A percentile compares a stretch with the other conserved stretches of the same genome.
Conservation (phyloP, 345 rosid species). For the Cardamine occulta region DNA sequence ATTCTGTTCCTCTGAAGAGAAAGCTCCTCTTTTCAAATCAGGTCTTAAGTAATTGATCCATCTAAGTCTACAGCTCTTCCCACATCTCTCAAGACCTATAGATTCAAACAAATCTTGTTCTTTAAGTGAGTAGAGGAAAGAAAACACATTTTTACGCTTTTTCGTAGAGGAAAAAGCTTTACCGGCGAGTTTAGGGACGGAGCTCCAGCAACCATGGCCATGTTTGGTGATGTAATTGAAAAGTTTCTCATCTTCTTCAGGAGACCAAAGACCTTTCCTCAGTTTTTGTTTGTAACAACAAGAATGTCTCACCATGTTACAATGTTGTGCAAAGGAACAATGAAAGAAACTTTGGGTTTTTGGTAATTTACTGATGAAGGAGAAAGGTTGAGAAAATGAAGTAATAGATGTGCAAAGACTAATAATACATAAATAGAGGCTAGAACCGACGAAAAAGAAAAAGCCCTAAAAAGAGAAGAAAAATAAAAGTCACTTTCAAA, state of each 20-base stretch:
- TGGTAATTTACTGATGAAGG: background rate
- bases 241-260: slow-evolving; percentile 85
- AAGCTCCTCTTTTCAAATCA: slow-evolving; percentile 77
- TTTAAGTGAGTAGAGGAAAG: background rate
- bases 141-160: background rate
- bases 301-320: slow-evolving; percentile 67
- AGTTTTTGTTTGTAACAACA: slow-evolving; percentile 73
- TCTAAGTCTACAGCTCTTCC: slow-evolving; percentile 82
- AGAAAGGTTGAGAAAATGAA: slow-evolving; percentile 51
- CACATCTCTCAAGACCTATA: slow-evolving; percentile 39
- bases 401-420: slow-evolving; percentile 36
- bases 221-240: slow-evolving; percentile 60
- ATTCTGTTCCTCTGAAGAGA: slow-evolving; percentile 60
- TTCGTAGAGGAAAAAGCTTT: background rate
- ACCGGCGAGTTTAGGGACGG: slow-evolving; percentile 82
- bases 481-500: slow-evolving; percentile 6
- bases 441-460: background rate
- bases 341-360: background rate
- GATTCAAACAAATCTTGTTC: background rate
- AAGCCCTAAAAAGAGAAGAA: background rate
- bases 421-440: background rate
- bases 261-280: slow-evolving; percentile 85
- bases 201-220: slow-evolving; percentile 86
- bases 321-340: slow-evolving; percentile 24
- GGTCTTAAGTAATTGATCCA: slow-evolving; percentile 94